These are phyloP conservation scores for Talaromyces sp. DNA, from an alignment of 2,329 filamentous ascomycete genomes.

Conservation along the genomic window DNA sequence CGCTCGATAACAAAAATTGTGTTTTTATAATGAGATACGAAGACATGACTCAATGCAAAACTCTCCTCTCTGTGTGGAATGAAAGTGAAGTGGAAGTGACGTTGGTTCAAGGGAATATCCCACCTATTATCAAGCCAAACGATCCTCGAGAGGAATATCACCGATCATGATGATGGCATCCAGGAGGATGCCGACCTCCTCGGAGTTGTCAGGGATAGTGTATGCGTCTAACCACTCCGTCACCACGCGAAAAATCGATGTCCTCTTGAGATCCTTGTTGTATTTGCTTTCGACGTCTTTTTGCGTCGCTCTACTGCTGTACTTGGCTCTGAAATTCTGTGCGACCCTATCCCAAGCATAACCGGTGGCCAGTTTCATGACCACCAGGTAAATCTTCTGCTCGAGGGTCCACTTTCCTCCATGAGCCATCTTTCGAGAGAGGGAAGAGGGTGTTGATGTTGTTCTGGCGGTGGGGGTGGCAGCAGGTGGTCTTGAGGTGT, in stretches of 20 bases:
- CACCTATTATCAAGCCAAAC: not conserved
- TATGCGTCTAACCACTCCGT: not conserved
- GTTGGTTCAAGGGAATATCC: constrained; percentile 1
- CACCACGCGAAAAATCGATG: not conserved
- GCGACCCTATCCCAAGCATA: constrained; percentile 9
- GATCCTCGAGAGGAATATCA: not conserved
- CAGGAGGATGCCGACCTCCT: not conserved
- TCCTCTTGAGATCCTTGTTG: constrained; percentile 13
- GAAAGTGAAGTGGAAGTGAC: not conserved
- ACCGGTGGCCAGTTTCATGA: not conserved
- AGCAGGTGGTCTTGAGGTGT: not conserved
- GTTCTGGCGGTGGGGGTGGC: not conserved
- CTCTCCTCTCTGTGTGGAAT: constrained; percentile 5
- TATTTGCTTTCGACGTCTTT: constrained; percentile 16
- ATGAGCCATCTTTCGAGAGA: constrained; percentile 10
- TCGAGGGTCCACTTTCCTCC: constrained; percentile 4
- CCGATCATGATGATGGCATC: not conserved
- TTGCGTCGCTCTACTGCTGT: not conserved
- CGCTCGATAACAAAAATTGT: not conserved
- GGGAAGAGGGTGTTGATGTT: not conserved
- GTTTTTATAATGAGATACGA: constrained; percentile 4
- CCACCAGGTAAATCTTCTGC: constrained; percentile 6
- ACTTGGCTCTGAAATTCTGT: not conserved
- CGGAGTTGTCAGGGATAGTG: not conserved
- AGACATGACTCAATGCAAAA: not conserved